Evolutionary conservation across 495 filamentous ascomycete species (phyloP).

Genomic region (Neurospora sp.): DNA sequence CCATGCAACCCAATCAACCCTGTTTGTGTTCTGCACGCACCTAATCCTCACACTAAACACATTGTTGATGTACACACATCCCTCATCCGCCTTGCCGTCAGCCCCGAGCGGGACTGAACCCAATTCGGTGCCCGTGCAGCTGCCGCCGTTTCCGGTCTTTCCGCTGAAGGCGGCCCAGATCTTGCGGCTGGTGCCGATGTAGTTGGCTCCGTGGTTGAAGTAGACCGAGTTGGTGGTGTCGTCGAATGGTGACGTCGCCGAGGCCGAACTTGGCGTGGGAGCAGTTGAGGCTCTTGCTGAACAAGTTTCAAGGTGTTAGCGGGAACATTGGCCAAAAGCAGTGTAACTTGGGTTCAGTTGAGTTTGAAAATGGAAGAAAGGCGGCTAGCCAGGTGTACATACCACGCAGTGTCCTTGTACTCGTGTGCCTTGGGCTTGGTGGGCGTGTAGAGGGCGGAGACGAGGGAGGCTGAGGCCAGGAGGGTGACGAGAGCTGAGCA

Average conservation of each 20-base stretch:
- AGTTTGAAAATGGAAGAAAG: too few relatives aligned
- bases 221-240: background rate
- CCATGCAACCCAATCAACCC: background rate
- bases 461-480: background rate
- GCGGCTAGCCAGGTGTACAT: background rate
- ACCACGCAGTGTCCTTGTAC: background rate
- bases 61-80: background rate
- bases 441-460: accelerated
- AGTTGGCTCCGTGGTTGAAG: background rate
- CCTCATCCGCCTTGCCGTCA: background rate
- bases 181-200: background rate
- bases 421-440: background rate
- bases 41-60: background rate
- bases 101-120: background rate
- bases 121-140: background rate
- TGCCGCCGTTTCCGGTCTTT: background rate
- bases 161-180: background rate
- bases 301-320: too few relatives aligned
- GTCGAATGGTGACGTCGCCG: background rate
- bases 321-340: too few relatives aligned
- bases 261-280: background rate
- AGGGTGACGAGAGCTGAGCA: background rate
- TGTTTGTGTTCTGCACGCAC: background rate
- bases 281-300: background rate
- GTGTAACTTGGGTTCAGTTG: too few relatives aligned